These are phyloP conservation scores for Limnomonas spitsbergensis DNA, from an alignment of 139 green algal genomes.

Conservation along the genomic window DNA sequence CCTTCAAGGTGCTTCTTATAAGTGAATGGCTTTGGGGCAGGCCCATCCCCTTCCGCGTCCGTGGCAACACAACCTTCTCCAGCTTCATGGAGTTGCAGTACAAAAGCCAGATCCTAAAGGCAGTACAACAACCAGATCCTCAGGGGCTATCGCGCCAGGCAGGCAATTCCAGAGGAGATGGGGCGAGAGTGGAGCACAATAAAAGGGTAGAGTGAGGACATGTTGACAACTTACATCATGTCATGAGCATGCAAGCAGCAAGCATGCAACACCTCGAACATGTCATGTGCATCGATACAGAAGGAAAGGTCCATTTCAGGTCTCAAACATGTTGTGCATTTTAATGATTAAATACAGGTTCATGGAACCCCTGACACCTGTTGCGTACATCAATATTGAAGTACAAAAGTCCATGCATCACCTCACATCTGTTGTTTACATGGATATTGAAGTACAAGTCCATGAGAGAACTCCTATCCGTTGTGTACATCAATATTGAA, in stretches of 20 bases:
- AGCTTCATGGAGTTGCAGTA: slow-evolving; percentile 32
- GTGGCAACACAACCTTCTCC: too few species aligned
- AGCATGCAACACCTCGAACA: neutral
- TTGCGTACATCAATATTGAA: neutral
- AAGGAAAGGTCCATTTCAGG: neutral
- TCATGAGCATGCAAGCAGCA: neutral
- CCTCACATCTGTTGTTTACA: neutral
- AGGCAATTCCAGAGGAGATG: neutral
- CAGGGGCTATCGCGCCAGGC: neutral
- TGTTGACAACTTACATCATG: too few species aligned
- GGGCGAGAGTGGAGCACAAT: too few species aligned
- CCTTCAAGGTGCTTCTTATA: too few species aligned
- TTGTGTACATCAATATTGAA: neutral
- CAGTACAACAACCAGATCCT: neutral
- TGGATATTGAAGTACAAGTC: neutral
- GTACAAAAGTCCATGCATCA: neutral
- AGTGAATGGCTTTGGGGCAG: too few species aligned
- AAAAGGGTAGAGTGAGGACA: too few species aligned
- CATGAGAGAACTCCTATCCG: neutral
- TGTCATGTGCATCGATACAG: neutral
- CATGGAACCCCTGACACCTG: neutral
- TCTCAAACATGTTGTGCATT: neutral
- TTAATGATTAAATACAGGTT: neutral
- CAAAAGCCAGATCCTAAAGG: slow-evolving; percentile 35
- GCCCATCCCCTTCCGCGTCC: too few species aligned